These are phyloP conservation scores for Pleurotus citrinopileatus DNA, from an alignment of 768 basidiomycete species.

Conservation along the genomic window DNA sequence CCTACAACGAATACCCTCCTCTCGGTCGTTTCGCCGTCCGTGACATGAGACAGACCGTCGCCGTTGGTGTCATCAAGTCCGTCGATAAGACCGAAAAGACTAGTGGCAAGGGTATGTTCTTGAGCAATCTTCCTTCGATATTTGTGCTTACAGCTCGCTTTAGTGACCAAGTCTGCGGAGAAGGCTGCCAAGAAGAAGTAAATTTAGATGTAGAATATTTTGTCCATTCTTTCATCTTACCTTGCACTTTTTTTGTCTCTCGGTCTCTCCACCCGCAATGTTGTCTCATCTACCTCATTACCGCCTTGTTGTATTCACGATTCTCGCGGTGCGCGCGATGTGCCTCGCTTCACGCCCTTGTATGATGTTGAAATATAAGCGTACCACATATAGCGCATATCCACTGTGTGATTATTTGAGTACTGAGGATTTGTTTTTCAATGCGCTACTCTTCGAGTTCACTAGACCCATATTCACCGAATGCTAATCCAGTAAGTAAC, in stretches of 20 bases:
- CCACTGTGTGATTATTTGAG: too few species aligned
- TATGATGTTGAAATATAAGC: slow-evolving; percentile 12
- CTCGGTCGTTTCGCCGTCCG: slow-evolving; percentile 99
- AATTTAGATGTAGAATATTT: slow-evolving; percentile 72
- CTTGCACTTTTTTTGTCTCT: slow-evolving; percentile 41
- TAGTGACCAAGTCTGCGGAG: slow-evolving; percentile 94
- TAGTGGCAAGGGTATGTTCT: slow-evolving; percentile 74
- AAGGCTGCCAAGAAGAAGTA: slow-evolving; percentile 96
- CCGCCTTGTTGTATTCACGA: slow-evolving; percentile 46
- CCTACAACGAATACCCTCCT: slow-evolving; percentile 97
- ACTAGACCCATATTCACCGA: too few species aligned
- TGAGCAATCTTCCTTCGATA: neutral
- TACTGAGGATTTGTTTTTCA: too few species aligned
- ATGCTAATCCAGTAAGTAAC: too few species aligned
- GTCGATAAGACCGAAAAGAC: slow-evolving; percentile 93
- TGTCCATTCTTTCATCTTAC: slow-evolving; percentile 56
- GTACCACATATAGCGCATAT: slow-evolving; percentile 1
- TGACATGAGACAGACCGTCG: slow-evolving; percentile 99
- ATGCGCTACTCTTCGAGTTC: too few species aligned
- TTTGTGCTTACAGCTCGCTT: neutral
- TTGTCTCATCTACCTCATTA: slow-evolving; percentile 26
- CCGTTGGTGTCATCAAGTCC: slow-evolving; percentile 97
- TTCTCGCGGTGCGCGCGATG: slow-evolving; percentile 6
- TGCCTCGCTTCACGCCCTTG: slow-evolving; percentile 11
- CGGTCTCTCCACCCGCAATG: slow-evolving; percentile 33